Percentiles rank a stretch among this genome's conserved stretches.
Evolutionary conservation across 495 filamentous ascomycete genomes (phyloP).

Genomic region (Evernia prunastri): DNA sequence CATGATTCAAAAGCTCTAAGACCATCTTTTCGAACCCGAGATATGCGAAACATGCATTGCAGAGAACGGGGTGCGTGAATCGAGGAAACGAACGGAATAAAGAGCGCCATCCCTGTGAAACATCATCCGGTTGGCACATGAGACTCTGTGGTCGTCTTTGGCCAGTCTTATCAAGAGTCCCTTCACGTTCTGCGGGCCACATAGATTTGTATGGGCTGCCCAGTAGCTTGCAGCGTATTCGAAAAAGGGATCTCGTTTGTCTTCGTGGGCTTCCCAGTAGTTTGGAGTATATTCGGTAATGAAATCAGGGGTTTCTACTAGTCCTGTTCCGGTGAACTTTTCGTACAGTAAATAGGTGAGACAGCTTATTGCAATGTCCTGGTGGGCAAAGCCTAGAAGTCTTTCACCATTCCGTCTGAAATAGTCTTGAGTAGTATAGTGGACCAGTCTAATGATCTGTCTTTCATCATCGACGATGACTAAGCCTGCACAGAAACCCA

Average conservation of each 20-base stretch:
- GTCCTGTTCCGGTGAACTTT: too few species aligned
- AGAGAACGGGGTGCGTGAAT: background rate
- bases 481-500: constrained; percentile 40
- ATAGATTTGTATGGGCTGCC: background rate
- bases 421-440: constrained; percentile 3
- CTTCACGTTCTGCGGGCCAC: background rate
- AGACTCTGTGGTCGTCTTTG: background rate
- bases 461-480: constrained; percentile 30
- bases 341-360: constrained; percentile 6
- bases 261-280: too few species aligned
- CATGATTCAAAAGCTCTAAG: background rate
- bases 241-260: constrained; percentile 1
- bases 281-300: too few species aligned
- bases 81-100: background rate
- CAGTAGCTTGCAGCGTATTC: background rate
- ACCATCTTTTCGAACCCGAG: background rate
- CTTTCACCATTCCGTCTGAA: background rate
- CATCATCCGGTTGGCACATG: background rate
- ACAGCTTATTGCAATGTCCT: constrained; percentile 4
- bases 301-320: too few species aligned
- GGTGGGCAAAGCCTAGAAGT: background rate
- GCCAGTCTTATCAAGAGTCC: background rate
- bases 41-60: constrained; percentile 5
- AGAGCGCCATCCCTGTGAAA: background rate
- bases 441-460: background rate